Base-by-base conservation (phyloP, 352 stramenopile genomes). In the Phytopythium cucurbitacearum region DNA sequence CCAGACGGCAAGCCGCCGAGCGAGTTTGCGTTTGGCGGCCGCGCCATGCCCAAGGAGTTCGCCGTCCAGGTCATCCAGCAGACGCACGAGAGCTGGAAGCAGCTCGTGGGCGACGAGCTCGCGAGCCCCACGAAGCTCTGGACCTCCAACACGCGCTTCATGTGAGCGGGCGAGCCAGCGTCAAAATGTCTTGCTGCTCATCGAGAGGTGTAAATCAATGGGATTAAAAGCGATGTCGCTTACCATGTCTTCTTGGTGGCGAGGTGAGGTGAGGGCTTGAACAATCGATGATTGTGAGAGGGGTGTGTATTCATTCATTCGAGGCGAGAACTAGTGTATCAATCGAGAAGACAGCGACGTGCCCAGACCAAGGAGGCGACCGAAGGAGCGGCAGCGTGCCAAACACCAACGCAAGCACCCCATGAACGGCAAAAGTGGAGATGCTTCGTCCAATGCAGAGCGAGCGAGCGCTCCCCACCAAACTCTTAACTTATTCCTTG, bases 1-100 rank as follows among this genome's bases (percentile, higher is more conserved):
- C 97, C 97, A 13, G 97, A 99, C 75, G 97, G 97, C 51, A 99
- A 99, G 81, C 96, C 96, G 11, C 79, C 98, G 13, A 99, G 98
- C 76, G 82, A 86, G 46, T 99, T 99, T 73, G 97, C 97, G 50
- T 99, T 99, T 56, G 91, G 98, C 51, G 97, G 98, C 40, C 83
- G 97, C 60, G 95, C 85, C 56, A 90, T 87, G 60, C 51, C 79
- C 7, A 71, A 63, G 13, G 79, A 91, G 21, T 97, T 96, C 64
- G 88, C 93, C 9, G 70, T 97, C 21, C 74, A 97, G 12, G 81
- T 98, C 43, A 97, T 98, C 49, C 68, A 91, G 56, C 78, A 92
- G 60, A 95, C 85, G 15, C 83, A 95, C 62, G 76, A 90, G 59
- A 90, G 78, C 59, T 95, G 85, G 85, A 93, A 95, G 61, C 73